A percentile compares a stretch with the other conserved stretches of the same genome.
phyloP scores from a whole-genome alignment of 1,284 basidiomycete species.

The Laetiporus sulphureus region DNA sequence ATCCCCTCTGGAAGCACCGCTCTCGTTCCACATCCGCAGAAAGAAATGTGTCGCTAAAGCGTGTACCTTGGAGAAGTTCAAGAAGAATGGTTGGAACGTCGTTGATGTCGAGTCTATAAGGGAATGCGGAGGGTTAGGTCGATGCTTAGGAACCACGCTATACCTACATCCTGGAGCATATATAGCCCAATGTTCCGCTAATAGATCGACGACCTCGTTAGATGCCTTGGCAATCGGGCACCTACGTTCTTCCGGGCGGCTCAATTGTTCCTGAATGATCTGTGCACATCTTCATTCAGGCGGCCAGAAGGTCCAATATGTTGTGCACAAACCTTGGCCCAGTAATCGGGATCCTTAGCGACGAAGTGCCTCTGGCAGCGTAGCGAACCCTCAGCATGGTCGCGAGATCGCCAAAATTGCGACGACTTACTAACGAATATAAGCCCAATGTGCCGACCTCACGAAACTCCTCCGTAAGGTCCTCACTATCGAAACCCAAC shows the following conservation, averaged over 20 bases:
- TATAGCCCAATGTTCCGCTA: conserved; percentile 84
- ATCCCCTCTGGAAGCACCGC: conserved; percentile 74
- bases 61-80: conserved; percentile 84
- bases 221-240: conserved; percentile 87
- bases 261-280: conserved; percentile 83
- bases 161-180: conserved; percentile 70
- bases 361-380: conserved; percentile 32
- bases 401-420: not conserved
- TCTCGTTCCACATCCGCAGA: conserved; percentile 93
- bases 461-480: conserved; percentile 75
- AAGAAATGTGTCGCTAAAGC: conserved; percentile 83
- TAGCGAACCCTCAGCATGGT: not conserved
- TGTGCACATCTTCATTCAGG: conserved; percentile 20
- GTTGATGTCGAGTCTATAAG: conserved; percentile 67
- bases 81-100: conserved; percentile 84
- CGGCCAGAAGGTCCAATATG: too few species aligned
- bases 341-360: conserved; percentile 63
- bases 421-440: conserved; percentile 66
- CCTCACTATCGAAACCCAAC: conserved; percentile 77
- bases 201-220: conserved; percentile 80
- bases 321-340: conserved; percentile 74
- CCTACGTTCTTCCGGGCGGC: conserved; percentile 67
- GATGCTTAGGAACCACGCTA: not conserved
- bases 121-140: not conserved
- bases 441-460: conserved; percentile 83